Base-by-base conservation (phyloP, 2,329 filamentous ascomycete genomes). In the Aschersonia sp. region DNA sequence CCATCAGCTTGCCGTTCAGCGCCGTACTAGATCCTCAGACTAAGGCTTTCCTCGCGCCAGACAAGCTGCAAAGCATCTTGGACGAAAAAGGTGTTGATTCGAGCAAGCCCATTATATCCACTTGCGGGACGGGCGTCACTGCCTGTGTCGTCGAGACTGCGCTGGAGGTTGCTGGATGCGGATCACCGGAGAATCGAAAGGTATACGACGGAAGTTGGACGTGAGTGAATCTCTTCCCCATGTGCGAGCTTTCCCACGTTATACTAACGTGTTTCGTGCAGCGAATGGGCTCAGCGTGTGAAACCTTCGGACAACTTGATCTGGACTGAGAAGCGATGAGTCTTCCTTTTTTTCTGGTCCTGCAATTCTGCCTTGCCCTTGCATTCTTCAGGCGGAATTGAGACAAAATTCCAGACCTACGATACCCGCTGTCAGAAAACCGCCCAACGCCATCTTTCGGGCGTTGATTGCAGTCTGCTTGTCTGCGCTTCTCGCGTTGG, bases 191-290 rank as follows among this genome's bases (percentile, higher is more conserved):
- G 51, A 76, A 77, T 47, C 77, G 86, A 54, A 81, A 76, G 59
- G 73, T 98, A 29, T 98, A 98, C 59, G 92, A 98, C 63, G 92
- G 92, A 44, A 95, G 89, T 65, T 98, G 92, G 92, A 97, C 92
- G 76, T 94, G 72, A 80, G 85, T 83, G 8, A 9, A 41, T 40
- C 14, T 2, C n/a, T 3, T 4, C 12, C 9, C 7, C 40, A 29
- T 42, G 9, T n/a, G 8, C 10, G 9, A 5, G 12, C 35, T 22
- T 22, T 22, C 22, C 22, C 22, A 22, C 22, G 4, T 22, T 22
- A 22, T 22, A 22, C 22, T 22, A 4, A 22, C 22, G 22, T 22
- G 22, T 22, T 3, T 22, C 45, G 6, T 2, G n/a, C 48, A 81
- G 77, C 30, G 77, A 81, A 66, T 84, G 80, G 79, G 81, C 80